Conservation (phyloP, 2,329 filamentous ascomycete genomes). For the Ophioceras dolichostomum region DNA sequence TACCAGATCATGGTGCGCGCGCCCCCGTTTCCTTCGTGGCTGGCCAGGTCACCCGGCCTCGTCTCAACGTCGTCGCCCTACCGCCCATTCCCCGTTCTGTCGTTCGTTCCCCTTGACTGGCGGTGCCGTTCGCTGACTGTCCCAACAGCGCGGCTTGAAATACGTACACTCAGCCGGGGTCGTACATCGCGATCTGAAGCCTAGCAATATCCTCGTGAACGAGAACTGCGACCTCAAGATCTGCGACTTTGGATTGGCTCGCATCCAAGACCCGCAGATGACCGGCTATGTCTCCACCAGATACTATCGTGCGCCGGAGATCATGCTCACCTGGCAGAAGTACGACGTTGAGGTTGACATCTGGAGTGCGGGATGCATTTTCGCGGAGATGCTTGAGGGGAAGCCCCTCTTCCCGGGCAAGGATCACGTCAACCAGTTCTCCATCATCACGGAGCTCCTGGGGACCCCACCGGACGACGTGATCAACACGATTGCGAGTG, state of each 20-base stretch:
- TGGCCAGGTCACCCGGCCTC: no score
- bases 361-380: constrained; percentile 98
- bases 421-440: constrained; percentile 99
- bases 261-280: constrained; percentile 99
- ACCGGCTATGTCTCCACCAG: constrained; percentile 96
- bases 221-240: constrained; percentile 99
- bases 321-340: constrained; percentile 99
- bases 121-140: constrained; percentile 1
- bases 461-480: constrained; percentile 97
- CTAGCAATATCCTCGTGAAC: constrained; percentile 98
- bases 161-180: constrained; percentile 98
- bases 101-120: background rate
- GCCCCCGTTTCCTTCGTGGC: background rate
- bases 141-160: constrained; percentile 75
- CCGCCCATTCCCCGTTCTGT: no score
- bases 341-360: constrained; percentile 99
- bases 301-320: constrained; percentile 97
- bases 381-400: constrained; percentile 97
- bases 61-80: no score
- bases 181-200: constrained; percentile 94
- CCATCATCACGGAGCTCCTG: constrained; percentile 95
- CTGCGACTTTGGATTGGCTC: constrained; percentile 94
- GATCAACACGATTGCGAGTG: constrained; percentile 95
- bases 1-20: constrained; percentile 88
- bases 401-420: constrained; percentile 98